Evolutionary conservation across 2,329 filamentous ascomycete species (phyloP), one percentile per base, ranked within the genome.

Genomic region (Neophaeococcomyces mojaviensis): DNA sequence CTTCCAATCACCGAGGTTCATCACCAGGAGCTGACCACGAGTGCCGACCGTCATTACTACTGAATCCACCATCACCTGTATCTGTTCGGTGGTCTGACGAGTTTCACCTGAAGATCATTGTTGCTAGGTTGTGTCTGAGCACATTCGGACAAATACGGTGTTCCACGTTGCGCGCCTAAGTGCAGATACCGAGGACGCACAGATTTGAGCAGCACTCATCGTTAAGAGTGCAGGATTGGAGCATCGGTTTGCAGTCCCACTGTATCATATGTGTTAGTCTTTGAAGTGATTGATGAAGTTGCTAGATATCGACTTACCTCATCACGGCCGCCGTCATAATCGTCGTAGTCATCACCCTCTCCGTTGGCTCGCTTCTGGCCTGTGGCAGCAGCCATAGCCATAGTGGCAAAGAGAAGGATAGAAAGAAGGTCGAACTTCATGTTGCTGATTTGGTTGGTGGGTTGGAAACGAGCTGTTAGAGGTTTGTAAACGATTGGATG

Each of bases 11-110:
- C n/a, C n/a, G n/a, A n/a, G n/a, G n/a, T n/a, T n/a, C 30, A 35
- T 35, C 31, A 24, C 40, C 30, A 35, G 40, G 18, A 15, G 4
- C 19, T 32, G 16, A 43, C 22, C 31, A 22, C 39, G 28, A 35
- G n/a, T 30, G 30, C 36, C 40, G 40, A 34, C 18, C 13, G 15
- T 31, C 40, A 43, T 43, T 43, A 43, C 28, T 19, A 35, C 15
- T n/a, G 15, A n/a, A 5, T 35, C 16, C 31, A 12, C 2, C 28
- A 18, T 20, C 6, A 19, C 16, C n/a, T 38, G n/a, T n/a, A n/a
- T n/a, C n/a, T n/a, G n/a, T n/a, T n/a, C n/a, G n/a, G n/a, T n/a
- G n/a, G n/a, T n/a, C n/a, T n/a, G n/a, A n/a, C n/a, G n/a, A n/a
- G n/a, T n/a, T n/a, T n/a, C n/a, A n/a, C n/a, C n/a, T n/a, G n/a